Base-by-base conservation (phyloP, 805 yeast species). In the Sungouiella blattae region DNA sequence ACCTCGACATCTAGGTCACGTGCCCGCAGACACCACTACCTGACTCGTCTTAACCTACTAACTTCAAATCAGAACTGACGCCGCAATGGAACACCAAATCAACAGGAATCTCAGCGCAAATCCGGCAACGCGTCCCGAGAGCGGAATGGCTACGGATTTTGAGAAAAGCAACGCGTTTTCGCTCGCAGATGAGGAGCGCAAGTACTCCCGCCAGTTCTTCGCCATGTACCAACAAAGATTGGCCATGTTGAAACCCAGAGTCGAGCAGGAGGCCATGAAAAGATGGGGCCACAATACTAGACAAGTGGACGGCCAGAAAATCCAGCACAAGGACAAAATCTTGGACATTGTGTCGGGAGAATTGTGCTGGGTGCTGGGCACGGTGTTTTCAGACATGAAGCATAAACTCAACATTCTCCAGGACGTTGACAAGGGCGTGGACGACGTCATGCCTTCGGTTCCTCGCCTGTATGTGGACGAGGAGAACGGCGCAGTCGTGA, bases 291-390 rank as follows among this genome's bases (percentile, higher is more conserved):
- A 69, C 21, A 77, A 68, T 4, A 46, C 53, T 14, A 53, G 51
- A 31, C 52, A 44, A 18, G 50, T 58, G 6, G 64, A 67, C 29
- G 68, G 67, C 4, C 57, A 58, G 36, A 47, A 42, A 1, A 57
- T 67, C 4, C 39, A 40, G 16, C 60, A 53, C 36, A 62, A 61
- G 30, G 63, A 64, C 18, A 68, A 66, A 47, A 67, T 67, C 28
- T 60, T 87, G 39, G 94, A 87, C 48, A 77, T 87, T 6, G 60
- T 64, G 8, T 69, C 73, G 21, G 76, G 79, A 39, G 70, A 75
- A 40, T 71, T 83, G 13, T 74, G 86, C 43, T 93, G 91, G 91
- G 79, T 87, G 9, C 70, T 83, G 17, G 98, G 98, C 2, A 87
- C 97, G 0, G 71, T 89, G 0, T 87, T 83, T 51, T 74, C 86